These are phyloP conservation scores for Russula lepida DNA, from an alignment of 768 basidiomycete genomes.

Conservation along the genomic window DNA sequence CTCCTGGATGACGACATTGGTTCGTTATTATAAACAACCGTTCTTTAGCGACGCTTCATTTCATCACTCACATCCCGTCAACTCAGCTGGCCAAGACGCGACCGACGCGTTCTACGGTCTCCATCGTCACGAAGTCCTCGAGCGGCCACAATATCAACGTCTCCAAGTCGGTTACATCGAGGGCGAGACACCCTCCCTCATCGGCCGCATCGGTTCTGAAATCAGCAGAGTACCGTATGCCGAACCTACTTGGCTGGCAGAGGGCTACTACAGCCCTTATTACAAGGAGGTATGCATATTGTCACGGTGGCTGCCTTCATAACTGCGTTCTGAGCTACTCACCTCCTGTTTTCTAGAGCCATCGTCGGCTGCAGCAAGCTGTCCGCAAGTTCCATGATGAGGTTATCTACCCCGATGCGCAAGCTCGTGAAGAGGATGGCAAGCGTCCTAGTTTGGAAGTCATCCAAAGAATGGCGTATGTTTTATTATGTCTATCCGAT, in stretches of 20 bases:
- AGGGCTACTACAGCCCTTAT: slow-evolving; percentile 69
- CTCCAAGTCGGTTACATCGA: slow-evolving; percentile 67
- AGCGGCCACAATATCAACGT: slow-evolving; percentile 62
- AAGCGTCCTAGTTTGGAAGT: slow-evolving; percentile 75
- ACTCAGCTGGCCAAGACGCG: slow-evolving; percentile 71
- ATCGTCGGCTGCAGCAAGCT: slow-evolving; percentile 50
- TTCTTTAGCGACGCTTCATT: not conserved
- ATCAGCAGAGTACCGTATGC: slow-evolving; percentile 77
- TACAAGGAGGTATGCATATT: slow-evolving; percentile 52
- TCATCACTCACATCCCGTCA: not conserved
- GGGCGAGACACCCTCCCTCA: slow-evolving; percentile 50
- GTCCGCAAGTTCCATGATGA: slow-evolving; percentile 63
- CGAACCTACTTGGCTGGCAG: slow-evolving; percentile 75
- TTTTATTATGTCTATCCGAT: not conserved
- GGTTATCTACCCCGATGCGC: slow-evolving; percentile 43
- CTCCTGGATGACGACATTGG: slow-evolving; percentile 74
- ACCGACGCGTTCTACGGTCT: slow-evolving; percentile 86
- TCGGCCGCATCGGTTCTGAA: slow-evolving; percentile 43
- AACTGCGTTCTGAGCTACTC: not conserved
- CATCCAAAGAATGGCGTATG: slow-evolving; percentile 74
- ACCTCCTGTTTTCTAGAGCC: slow-evolving; percentile 37
- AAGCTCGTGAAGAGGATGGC: slow-evolving; percentile 77
- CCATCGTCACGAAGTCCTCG: slow-evolving; percentile 78
- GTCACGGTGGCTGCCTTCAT: not conserved
- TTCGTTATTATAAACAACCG: slow-evolving; percentile 24